Evolutionary conservation across 2,329 filamentous ascomycete genomes (phyloP).

Genomic region (Stenocarpella maydis): DNA sequence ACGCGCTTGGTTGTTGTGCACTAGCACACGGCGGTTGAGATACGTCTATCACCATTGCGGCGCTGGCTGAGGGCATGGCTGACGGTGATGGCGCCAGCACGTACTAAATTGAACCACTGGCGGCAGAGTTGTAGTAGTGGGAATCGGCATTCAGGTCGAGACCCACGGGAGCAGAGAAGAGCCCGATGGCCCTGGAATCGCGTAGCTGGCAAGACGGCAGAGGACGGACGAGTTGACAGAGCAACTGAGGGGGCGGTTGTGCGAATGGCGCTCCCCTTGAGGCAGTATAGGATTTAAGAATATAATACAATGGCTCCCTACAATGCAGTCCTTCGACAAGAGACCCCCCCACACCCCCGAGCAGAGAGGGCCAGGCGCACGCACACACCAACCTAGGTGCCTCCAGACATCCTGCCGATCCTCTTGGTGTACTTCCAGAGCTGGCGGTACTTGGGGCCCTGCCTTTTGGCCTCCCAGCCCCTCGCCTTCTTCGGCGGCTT

Average conservation of each 20-base stretch:
- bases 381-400: conserved; percentile 25
- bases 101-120: not conserved
- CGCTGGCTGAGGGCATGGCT: not conserved
- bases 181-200: not conserved
- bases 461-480: conserved; percentile 72
- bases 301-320: conserved; percentile 1
- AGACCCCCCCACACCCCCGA: too few relatives aligned
- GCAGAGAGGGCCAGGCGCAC: not conserved
- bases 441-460: conserved; percentile 70
- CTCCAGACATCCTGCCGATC: conserved; percentile 47
- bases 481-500: conserved; percentile 68
- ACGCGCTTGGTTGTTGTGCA: too few relatives aligned
- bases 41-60: not conserved
- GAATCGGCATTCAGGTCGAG: not conserved
- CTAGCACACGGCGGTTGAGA: not conserved
- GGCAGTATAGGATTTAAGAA: conserved; percentile 10
- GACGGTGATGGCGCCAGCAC: not conserved
- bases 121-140: not conserved
- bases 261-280: not conserved
- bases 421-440: conserved; percentile 72
- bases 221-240: not conserved
- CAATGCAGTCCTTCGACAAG: not conserved
- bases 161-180: not conserved
- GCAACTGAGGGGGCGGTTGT: not conserved
- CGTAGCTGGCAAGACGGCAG: not conserved